These are phyloP conservation scores for Yamadazyma sp. DNA, from an alignment of 1,139 yeast species.

Conservation along the genomic window DNA sequence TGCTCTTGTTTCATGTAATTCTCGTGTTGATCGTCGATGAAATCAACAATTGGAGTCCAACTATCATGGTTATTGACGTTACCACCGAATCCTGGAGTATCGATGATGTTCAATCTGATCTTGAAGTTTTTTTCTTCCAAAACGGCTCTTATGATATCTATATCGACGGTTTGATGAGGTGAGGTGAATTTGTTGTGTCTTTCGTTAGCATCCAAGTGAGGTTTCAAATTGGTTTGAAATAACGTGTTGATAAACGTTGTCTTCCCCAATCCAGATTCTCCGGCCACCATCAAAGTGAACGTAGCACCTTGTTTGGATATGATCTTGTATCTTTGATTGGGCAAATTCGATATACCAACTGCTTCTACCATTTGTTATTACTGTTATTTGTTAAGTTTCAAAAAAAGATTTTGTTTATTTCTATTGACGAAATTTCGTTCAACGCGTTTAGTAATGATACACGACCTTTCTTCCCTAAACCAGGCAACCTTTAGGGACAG, in stretches of 20 bases:
- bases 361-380: slow-evolving; percentile 44
- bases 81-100: slow-evolving; percentile 98
- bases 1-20: slow-evolving; percentile 93
- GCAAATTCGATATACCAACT: slow-evolving; percentile 86
- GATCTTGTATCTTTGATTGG: slow-evolving; percentile 92
- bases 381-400: neutral
- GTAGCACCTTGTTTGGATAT: slow-evolving; percentile 87
- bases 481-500: too few relatives aligned
- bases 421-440: slow-evolving; percentile 8
- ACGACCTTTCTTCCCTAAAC: neutral
- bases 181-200: slow-evolving; percentile 67
- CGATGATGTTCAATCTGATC: slow-evolving; percentile 83
- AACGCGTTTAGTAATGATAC: slow-evolving; percentile 3
- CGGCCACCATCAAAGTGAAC: slow-evolving; percentile 92
- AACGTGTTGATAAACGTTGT: slow-evolving; percentile 93
- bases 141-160: slow-evolving; percentile 85
- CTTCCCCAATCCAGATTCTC: slow-evolving; percentile 93
- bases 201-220: slow-evolving; percentile 60
- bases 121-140: slow-evolving; percentile 90
- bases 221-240: slow-evolving; percentile 71
- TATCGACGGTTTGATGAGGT: slow-evolving; percentile 84
- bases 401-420: slow-evolving; percentile 5
- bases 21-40: slow-evolving; percentile 96
- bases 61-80: slow-evolving; percentile 90
- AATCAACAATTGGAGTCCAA: slow-evolving; percentile 92